A percentile compares a stretch with the other conserved stretches of the same genome.
Conservation (phyloP, 495 filamentous ascomycete species). For the Penicillium bovifimosum region DNA sequence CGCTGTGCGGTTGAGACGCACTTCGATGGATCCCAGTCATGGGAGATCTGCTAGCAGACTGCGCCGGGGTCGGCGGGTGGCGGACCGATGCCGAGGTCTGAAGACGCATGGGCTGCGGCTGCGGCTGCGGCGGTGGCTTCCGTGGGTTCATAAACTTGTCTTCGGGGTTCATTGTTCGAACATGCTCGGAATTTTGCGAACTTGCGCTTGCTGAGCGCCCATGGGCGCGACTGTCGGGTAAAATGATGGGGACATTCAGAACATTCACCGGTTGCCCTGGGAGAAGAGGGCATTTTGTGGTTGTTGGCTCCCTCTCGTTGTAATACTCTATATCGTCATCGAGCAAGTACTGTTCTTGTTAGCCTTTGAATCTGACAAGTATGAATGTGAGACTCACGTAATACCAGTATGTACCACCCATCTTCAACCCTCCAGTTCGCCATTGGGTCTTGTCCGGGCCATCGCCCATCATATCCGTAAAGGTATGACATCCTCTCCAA, state of each 20-base stretch:
- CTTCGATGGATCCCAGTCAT: constrained; percentile 22
- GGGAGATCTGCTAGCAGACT: constrained; percentile 26
- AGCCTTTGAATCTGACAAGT: constrained; percentile 5
- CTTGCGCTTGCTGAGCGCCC: constrained; percentile 34
- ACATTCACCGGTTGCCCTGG: constrained; percentile 83
- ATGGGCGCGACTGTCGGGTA: constrained; percentile 40
- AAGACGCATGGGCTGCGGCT: constrained; percentile 39
- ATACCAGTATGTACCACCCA: constrained; percentile 93
- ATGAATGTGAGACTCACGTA: constrained; percentile 56
- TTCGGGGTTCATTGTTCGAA: constrained; percentile 68
- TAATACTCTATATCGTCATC: constrained; percentile 69
- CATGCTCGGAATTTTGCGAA: constrained; percentile 40
- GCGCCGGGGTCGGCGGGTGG: constrained; percentile 28
- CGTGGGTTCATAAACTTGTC: constrained; percentile 70
- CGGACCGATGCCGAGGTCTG: constrained; percentile 52
- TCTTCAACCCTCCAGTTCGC: constrained; percentile 75
- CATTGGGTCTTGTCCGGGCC: constrained; percentile 56
- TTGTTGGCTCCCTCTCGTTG: constrained; percentile 63
- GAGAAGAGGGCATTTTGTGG: constrained; percentile 75
- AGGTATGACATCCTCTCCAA: constrained; percentile 81
- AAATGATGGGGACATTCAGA: constrained; percentile 69
- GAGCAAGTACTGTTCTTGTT: constrained; percentile 60
- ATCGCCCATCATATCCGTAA: constrained; percentile 79
- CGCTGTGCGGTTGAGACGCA: constrained; percentile 36
- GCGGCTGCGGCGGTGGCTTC: constrained; percentile 53